These are phyloP conservation scores for Puccinia novopanici DNA, from an alignment of 1,284 basidiomycete species.

Conservation along the genomic window DNA sequence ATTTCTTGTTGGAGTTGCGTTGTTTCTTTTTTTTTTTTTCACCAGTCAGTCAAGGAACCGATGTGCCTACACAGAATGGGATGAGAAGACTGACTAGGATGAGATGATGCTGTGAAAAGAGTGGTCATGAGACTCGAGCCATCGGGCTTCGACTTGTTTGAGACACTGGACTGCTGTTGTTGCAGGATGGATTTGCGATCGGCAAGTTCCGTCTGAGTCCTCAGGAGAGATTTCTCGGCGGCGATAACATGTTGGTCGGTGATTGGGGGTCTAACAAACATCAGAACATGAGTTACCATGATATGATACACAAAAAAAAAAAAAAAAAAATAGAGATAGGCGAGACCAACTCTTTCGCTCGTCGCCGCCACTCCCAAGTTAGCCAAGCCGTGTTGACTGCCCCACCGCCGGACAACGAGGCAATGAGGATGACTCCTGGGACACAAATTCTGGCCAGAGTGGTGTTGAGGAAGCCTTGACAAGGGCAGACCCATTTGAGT, in stretches of 20 bases:
- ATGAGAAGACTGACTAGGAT: conserved; percentile 22
- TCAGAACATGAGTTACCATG: background rate
- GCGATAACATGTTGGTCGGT: conserved; percentile 55
- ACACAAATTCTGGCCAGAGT: conserved; percentile 59
- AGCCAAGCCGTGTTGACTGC: conserved; percentile 61
- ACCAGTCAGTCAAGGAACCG: no score
- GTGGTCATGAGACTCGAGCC: conserved; percentile 51
- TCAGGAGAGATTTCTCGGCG: conserved; percentile 55
- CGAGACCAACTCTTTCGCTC: conserved; percentile 55
- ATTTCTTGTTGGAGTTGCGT: conserved; percentile 59
- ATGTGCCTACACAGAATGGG: background rate
- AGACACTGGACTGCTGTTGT: conserved; percentile 53
- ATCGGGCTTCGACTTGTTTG: conserved; percentile 37
- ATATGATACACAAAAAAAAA: background rate
- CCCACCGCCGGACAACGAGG: conserved; percentile 60
- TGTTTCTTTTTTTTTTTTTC: conserved; percentile 53
- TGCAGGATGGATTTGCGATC: conserved; percentile 48
- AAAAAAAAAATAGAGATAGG: no score
- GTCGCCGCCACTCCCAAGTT: conserved; percentile 59
- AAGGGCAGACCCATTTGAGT: no score
- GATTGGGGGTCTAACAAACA: conserved; percentile 54
- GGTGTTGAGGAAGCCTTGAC: conserved; percentile 56
- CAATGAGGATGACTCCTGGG: conserved; percentile 61
- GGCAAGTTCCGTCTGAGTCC: conserved; percentile 55
- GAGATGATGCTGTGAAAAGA: conserved; percentile 51